Percentiles rank a stretch among this genome's conserved stretches.
phyloP scores from a whole-genome alignment of 2,329 filamentous ascomycete genomes.

The Pestalotiopsis sp. region DNA sequence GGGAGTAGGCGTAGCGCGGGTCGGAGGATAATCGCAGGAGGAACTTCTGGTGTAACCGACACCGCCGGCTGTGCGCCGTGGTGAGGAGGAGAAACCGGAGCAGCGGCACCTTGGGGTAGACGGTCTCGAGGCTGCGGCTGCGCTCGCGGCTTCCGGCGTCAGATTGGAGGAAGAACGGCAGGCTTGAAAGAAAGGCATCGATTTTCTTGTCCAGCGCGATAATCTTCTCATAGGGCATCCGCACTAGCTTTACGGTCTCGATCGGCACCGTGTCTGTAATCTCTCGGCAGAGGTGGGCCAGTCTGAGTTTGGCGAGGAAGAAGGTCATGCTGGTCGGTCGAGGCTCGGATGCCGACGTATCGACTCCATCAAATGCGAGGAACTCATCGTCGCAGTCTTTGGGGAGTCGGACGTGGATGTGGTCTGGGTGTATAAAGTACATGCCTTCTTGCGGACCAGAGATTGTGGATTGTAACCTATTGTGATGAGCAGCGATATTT shows the following conservation, averaged over 20 bases:
- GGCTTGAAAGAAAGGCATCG: conserved; percentile 13
- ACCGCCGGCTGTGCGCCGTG: conserved; percentile 22
- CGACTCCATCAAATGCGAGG: not conserved
- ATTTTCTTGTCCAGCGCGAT: conserved; percentile 20
- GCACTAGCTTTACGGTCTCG: conserved; percentile 19
- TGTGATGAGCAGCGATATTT: not conserved
- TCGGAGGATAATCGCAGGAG: conserved; percentile 20
- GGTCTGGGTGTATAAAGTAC: conserved; percentile 24
- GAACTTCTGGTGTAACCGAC: conserved; percentile 24
- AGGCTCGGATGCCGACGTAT: not conserved
- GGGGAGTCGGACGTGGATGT: conserved; percentile 19
- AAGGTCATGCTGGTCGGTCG: conserved; percentile 21
- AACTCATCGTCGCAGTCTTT: conserved; percentile 19
- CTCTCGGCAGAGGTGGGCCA: conserved; percentile 22
- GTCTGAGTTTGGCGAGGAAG: conserved; percentile 20
- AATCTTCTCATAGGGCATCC: conserved; percentile 19
- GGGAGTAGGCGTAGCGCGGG: conserved; percentile 19
- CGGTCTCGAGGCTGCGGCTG: conserved; percentile 19
- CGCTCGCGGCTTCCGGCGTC: conserved; percentile 20
- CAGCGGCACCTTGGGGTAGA: conserved; percentile 22
- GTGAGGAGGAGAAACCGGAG: conserved; percentile 23
- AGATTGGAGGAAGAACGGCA: conserved; percentile 20
- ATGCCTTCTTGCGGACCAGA: conserved; percentile 24
- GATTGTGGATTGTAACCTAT: conserved; percentile 24
- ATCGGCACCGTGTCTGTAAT: conserved; percentile 20